These are phyloP conservation scores for Spiromastix sp. DNA, from an alignment of 2,329 filamentous ascomycete genomes.

Conservation along the genomic window DNA sequence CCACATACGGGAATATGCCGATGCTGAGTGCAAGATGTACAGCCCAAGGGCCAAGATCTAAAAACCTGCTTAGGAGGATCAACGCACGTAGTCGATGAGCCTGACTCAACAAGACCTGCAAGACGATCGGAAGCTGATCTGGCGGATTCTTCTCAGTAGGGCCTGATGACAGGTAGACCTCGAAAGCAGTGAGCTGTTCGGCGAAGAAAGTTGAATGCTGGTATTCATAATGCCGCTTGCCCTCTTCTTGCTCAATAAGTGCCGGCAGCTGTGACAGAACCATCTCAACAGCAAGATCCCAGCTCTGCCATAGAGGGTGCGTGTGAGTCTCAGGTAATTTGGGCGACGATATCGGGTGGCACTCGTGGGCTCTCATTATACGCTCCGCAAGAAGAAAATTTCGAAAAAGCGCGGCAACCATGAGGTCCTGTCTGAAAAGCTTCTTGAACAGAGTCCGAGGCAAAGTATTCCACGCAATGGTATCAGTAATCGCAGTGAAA, in stretches of 20 bases:
- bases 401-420: slow-evolving; percentile 95
- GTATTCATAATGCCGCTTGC: slow-evolving; percentile 73
- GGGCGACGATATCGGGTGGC: slow-evolving; percentile 85
- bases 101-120: slow-evolving; percentile 92
- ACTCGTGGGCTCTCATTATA: slow-evolving; percentile 93
- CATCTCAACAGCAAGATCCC: slow-evolving; percentile 95
- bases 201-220: slow-evolving; percentile 93
- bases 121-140: slow-evolving; percentile 88
- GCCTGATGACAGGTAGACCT: slow-evolving; percentile 80
- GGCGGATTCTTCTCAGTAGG: slow-evolving; percentile 78
- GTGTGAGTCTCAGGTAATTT: slow-evolving; percentile 89
- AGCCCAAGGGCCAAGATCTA: slow-evolving; percentile 94
- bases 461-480: slow-evolving; percentile 94
- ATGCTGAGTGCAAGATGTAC: slow-evolving; percentile 97
- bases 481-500: slow-evolving; percentile 97
- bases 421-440: slow-evolving; percentile 91
- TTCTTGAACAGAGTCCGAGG: slow-evolving; percentile 88
- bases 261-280: slow-evolving; percentile 81
- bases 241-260: slow-evolving; percentile 66
- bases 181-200: slow-evolving; percentile 92
- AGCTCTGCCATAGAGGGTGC: slow-evolving; percentile 92
- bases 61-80: slow-evolving; percentile 82
- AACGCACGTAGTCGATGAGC: slow-evolving; percentile 85
- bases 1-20: slow-evolving; percentile 96
- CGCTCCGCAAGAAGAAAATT: slow-evolving; percentile 93